Base-by-base conservation (phyloP, 306 rosid genomes). In the Castanea sativa region DNA sequence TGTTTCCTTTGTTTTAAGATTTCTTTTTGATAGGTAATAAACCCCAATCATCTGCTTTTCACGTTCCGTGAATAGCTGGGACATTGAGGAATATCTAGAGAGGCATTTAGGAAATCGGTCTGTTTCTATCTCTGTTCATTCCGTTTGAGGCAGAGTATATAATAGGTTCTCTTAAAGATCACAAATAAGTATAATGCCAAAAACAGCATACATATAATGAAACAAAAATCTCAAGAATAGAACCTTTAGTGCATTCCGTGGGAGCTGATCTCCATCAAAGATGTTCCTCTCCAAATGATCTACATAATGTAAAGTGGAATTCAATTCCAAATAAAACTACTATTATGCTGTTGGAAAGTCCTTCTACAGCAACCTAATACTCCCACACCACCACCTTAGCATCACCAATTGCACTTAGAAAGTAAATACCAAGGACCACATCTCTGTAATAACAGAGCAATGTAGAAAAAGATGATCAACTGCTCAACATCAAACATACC, bases 1-100 rank as follows among this genome's bases (percentile, higher is more conserved):
- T 20, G 51, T 30, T 55, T 76, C 75, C 49, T 69, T 75, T 71
- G 49, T 77, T 68, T 69, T 51, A 11, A 41, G 32, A 72, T 58
- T 72, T 69, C 49, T 78, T 9, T 33, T 25, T 41, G n/a, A 19
- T 55, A 19, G 11, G 67, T 30, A 13, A 65, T 49, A 49, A 2
- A 12, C 2, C 53, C 15, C 53, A 45, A 45, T 38, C 43, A 38
- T 38, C 43, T 38, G 9, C 43, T 38, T 38, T 9, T 38, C 43
- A 38, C 2, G 2, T 38, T 38, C 10, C 0, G 10, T 38, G 43
- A 38, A 38, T 38, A 6, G 10, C 43, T 9, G 0, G 43, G 43
- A 38, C 10, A 38, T 1, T 38, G 43, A 38, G 10, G 43, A 35
- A 38, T 38, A 38, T 38, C 2, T 0, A 38, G 43, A 38, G 43